Conservation (phyloP, 805 yeast genomes). For the Spathaspora gorwiae region DNA sequence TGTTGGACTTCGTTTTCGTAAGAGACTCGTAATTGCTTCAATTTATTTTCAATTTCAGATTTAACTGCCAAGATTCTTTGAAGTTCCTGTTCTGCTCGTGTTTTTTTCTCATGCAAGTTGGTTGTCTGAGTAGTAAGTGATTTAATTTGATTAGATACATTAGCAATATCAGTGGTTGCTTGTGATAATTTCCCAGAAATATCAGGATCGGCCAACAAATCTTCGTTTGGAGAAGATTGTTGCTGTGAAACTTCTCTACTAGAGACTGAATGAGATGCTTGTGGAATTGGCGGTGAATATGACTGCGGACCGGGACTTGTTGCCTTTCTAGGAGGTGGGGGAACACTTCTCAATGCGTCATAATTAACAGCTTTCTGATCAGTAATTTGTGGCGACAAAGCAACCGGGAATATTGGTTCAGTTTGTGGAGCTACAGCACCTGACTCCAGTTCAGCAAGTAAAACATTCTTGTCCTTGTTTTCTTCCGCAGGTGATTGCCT, state of each 20-base stretch:
- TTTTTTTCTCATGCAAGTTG: slow-evolving; percentile 62
- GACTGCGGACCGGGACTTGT: slow-evolving; percentile 4
- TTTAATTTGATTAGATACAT: slow-evolving; percentile 77
- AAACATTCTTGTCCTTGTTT: slow-evolving; percentile 19
- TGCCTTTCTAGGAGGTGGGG: slow-evolving; percentile 33
- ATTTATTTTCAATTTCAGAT: slow-evolving; percentile 67
- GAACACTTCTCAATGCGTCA: slow-evolving; percentile 47
- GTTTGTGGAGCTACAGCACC: slow-evolving; percentile 12
- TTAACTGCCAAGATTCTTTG: slow-evolving; percentile 63
- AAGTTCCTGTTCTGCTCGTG: slow-evolving; percentile 73
- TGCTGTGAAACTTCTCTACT: slow-evolving; percentile 1
- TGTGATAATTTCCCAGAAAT: slow-evolving; percentile 65
- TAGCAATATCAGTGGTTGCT: slow-evolving; percentile 83
- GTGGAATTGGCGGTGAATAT: slow-evolving; percentile 10
- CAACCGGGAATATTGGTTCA: slow-evolving; percentile 21
- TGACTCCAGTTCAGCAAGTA: slow-evolving; percentile 29
- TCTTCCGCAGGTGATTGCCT: slow-evolving; percentile 14
- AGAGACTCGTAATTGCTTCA: slow-evolving; percentile 58
- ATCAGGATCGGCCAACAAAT: slow-evolving; percentile 55
- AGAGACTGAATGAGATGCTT: slow-evolving; percentile 7
- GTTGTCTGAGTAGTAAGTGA: slow-evolving; percentile 75
- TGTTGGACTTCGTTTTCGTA: slow-evolving; percentile 78
- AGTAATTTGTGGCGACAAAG: slow-evolving; percentile 21
- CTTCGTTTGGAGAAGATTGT: slow-evolving; percentile 27
- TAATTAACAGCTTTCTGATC: slow-evolving; percentile 35